Percentiles rank a stretch among this genome's conserved stretches.
phyloP scores from a whole-genome alignment of 352 stramenopile genomes.

The Phytophthora aleatoria region DNA sequence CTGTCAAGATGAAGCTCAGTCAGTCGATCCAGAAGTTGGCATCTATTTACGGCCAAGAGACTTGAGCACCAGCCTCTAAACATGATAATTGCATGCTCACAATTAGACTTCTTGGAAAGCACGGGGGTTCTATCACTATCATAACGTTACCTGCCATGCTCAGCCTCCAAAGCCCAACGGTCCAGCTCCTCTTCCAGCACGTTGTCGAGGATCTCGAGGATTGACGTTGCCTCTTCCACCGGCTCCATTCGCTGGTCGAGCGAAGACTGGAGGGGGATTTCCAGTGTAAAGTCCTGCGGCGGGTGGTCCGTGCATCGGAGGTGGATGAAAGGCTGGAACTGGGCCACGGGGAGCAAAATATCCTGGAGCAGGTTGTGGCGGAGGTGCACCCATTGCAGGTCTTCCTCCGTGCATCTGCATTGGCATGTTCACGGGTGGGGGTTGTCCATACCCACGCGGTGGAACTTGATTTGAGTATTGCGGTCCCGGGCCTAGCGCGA shows the following conservation, averaged over 20 bases:
- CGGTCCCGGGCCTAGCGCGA: constrained; percentile 4
- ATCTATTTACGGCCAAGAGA: constrained; percentile 38
- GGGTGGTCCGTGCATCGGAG: constrained; percentile 18
- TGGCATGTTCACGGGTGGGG: constrained; percentile 23
- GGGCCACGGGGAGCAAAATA: constrained; percentile 26
- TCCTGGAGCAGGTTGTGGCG: constrained; percentile 10
- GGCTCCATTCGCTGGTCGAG: constrained; percentile 18
- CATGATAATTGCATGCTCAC: constrained; percentile 13
- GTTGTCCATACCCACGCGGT: constrained; percentile 26
- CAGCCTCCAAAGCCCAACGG: constrained; percentile 20
- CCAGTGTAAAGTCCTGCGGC: constrained; percentile 6
- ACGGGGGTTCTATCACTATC: constrained; percentile 16
- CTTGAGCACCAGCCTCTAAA: constrained; percentile 10
- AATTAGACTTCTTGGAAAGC: constrained; percentile 21
- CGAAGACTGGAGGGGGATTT: constrained; percentile 22
- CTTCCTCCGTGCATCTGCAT: constrained; percentile 16
- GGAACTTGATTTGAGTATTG: constrained; percentile 32
- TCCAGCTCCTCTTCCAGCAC: constrained; percentile 27
- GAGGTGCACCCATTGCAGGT: constrained; percentile 6
- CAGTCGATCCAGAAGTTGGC: constrained; percentile 13
- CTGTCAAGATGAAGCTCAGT: background rate
- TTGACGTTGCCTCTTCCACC: constrained; percentile 30
- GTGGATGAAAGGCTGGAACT: constrained; percentile 14
- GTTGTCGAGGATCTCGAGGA: constrained; percentile 46
- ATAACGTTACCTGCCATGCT: constrained; percentile 9